Evolutionary conservation across 768 basidiomycete species (phyloP).

Genomic region (Hericium coralloides): DNA sequence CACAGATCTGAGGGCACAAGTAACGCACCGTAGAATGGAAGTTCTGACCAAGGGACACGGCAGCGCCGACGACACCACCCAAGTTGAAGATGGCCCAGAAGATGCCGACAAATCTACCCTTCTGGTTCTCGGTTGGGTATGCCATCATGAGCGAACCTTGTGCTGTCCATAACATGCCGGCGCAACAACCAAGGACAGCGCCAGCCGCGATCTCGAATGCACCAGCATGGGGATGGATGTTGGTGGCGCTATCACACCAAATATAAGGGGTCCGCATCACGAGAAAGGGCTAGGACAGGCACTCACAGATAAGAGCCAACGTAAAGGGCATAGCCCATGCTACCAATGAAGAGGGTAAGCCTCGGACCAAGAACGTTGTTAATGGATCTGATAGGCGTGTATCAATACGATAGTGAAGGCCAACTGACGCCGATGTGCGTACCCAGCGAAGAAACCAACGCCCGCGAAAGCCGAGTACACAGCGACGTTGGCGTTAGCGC

Average conservation of each 20-base stretch:
- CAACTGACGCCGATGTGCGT: slow-evolving; percentile 10
- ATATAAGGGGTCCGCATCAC: neutral
- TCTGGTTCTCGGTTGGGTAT: slow-evolving; percentile 69
- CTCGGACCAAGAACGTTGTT: slow-evolving; percentile 78
- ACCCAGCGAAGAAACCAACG: slow-evolving; percentile 66
- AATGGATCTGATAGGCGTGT: slow-evolving; percentile 42
- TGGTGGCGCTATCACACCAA: slow-evolving; percentile 40
- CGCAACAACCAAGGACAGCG: slow-evolving; percentile 63
- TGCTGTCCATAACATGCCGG: slow-evolving; percentile 67
- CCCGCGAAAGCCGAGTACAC: slow-evolving; percentile 58
- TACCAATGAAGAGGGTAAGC: slow-evolving; percentile 66
- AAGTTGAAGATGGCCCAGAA: slow-evolving; percentile 82
- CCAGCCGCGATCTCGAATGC: slow-evolving; percentile 61
- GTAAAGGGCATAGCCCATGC: slow-evolving; percentile 67
- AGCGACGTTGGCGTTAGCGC: slow-evolving; percentile 61
- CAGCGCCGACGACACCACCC: slow-evolving; percentile 66
- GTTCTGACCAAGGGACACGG: slow-evolving; percentile 63
- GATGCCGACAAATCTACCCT: slow-evolving; percentile 64
- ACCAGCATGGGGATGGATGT: slow-evolving; percentile 54
- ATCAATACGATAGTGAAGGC: neutral
- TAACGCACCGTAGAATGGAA: slow-evolving; percentile 46
- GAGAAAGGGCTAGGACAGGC: neutral
- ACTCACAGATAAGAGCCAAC: slow-evolving; percentile 65
- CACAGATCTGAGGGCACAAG: neutral
- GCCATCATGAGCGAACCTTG: slow-evolving; percentile 82